Evolutionary conservation across 1,284 basidiomycete genomes (phyloP).

Genomic region (Boletus austroedulis): DNA sequence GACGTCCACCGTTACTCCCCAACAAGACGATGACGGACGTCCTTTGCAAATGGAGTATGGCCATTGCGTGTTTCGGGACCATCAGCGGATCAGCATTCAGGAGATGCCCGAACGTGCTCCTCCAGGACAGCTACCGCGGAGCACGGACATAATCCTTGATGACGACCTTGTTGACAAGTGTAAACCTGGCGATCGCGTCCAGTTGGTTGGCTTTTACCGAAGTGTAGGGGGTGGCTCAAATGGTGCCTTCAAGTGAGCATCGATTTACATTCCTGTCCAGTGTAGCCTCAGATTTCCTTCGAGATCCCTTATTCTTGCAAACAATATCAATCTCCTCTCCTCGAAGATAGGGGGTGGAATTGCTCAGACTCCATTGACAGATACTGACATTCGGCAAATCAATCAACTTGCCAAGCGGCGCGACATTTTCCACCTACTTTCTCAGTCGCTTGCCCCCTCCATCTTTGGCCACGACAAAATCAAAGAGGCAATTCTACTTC

Average conservation of each 20-base stretch:
- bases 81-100: constrained; percentile 97
- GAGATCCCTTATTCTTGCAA: constrained; percentile 91
- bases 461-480: constrained; percentile 97
- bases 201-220: constrained; percentile 94
- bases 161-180: constrained; percentile 97
- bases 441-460: constrained; percentile 94
- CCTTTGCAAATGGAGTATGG: constrained; percentile 92
- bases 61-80: constrained; percentile 89
- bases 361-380: constrained; percentile 89
- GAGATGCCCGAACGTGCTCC: constrained; percentile 99
- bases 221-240: constrained; percentile 88
- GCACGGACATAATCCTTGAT: constrained; percentile 93
- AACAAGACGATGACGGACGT: constrained; percentile 88
- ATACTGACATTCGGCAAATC: constrained; percentile 94
- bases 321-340: constrained; percentile 95
- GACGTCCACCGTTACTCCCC: constrained; percentile 88
- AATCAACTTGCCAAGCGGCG: constrained; percentile 88
- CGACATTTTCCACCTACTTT: constrained; percentile 86
- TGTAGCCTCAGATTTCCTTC: constrained; percentile 13
- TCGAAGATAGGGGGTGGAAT: constrained; percentile 97
- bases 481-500: constrained; percentile 89
- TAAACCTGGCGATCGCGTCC: constrained; percentile 97
- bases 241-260: constrained; percentile 86
- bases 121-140: constrained; percentile 93
- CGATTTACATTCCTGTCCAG: constrained; percentile 4